These are phyloP conservation scores for Bombardia bombarda DNA, from an alignment of 495 filamentous ascomycete genomes.

Conservation along the genomic window DNA sequence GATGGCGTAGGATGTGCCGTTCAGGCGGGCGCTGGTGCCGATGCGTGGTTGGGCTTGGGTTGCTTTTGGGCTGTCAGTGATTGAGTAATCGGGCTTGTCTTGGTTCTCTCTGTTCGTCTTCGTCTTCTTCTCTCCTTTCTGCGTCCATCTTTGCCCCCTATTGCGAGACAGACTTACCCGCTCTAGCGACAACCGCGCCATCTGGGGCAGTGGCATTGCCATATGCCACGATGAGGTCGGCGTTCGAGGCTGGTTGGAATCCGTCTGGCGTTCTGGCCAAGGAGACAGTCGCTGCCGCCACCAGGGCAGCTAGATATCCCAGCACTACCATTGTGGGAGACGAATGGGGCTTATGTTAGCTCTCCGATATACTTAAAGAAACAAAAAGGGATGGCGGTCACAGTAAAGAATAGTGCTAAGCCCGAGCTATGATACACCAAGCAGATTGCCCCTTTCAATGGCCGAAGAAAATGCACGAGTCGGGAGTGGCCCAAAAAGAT, in stretches of 20 bases:
- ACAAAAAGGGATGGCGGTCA: too few species aligned
- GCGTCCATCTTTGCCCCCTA: too few species aligned
- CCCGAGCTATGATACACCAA: too few species aligned
- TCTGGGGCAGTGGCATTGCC: slow-evolving; percentile 19
- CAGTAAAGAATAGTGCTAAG: too few species aligned
- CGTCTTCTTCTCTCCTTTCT: background rate
- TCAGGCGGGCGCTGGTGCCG: slow-evolving; percentile 13
- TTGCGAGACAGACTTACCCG: slow-evolving; percentile 21
- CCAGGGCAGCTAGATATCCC: slow-evolving; percentile 19
- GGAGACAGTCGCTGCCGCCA: slow-evolving; percentile 17
- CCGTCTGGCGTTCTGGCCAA: slow-evolving; percentile 29
- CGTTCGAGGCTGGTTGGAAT: slow-evolving; percentile 24
- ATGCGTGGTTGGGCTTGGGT: slow-evolving; percentile 14
- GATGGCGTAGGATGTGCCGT: slow-evolving; percentile 27
- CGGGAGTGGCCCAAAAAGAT: too few species aligned
- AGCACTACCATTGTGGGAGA: slow-evolving; percentile 21
- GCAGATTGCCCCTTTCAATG: too few species aligned
- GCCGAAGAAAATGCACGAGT: too few species aligned
- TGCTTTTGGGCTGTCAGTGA: slow-evolving; percentile 2
- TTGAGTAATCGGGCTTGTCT: background rate
- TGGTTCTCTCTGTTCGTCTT: background rate
- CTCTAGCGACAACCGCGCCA: slow-evolving; percentile 26
- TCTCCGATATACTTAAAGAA: too few species aligned
- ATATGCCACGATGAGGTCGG: slow-evolving; percentile 29
- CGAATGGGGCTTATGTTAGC: background rate